Percentiles rank a stretch among this genome's conserved stretches.
Evolutionary conservation across 352 stramenopile genomes (phyloP).

Genomic region (Globisporangium megalacanthum): DNA sequence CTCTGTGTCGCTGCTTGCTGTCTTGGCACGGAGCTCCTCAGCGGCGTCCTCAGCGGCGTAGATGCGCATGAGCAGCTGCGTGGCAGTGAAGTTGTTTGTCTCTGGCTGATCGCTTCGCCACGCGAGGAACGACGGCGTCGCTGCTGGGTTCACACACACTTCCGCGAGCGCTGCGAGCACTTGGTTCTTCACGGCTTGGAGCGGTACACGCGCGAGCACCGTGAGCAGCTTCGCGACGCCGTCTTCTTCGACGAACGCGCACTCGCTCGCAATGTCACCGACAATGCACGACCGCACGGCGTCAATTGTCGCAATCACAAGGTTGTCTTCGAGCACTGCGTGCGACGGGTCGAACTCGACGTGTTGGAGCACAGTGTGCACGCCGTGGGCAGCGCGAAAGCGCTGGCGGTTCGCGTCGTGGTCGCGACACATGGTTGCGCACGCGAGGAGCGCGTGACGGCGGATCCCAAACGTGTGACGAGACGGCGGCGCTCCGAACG

Average conservation of each 20-base stretch:
- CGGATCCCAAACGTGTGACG: slow-evolving; percentile 55
- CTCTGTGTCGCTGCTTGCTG: not conserved
- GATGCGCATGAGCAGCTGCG: slow-evolving; percentile 57
- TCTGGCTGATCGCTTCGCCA: slow-evolving; percentile 51
- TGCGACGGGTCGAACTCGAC: slow-evolving; percentile 47
- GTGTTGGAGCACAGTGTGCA: slow-evolving; percentile 32
- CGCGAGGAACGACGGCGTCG: slow-evolving; percentile 54
- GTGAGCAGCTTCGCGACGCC: slow-evolving; percentile 57
- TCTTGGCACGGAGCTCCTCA: slow-evolving; percentile 21
- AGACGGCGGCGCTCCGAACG: slow-evolving; percentile 40
- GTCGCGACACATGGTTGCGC: slow-evolving; percentile 47
- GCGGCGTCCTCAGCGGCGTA: slow-evolving; percentile 57
- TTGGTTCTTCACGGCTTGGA: slow-evolving; percentile 55
- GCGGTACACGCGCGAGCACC: slow-evolving; percentile 36
- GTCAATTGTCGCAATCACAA: slow-evolving; percentile 59
- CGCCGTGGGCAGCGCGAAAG: slow-evolving; percentile 45
- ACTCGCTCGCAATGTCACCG: slow-evolving; percentile 45
- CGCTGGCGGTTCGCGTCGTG: slow-evolving; percentile 42
- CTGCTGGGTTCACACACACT: slow-evolving; percentile 64
- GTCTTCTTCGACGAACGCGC: slow-evolving; percentile 49
- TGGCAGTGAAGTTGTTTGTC: slow-evolving; percentile 43
- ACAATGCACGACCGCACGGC: slow-evolving; percentile 61
- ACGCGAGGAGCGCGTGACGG: slow-evolving; percentile 55
- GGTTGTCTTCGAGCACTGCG: slow-evolving; percentile 59
- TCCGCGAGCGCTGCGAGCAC: slow-evolving; percentile 55